Evolutionary conservation across 179 eudicot genomes (phyloP), one percentile per base, ranked within the genome.

Genomic region (Actinidia arguta): DNA sequence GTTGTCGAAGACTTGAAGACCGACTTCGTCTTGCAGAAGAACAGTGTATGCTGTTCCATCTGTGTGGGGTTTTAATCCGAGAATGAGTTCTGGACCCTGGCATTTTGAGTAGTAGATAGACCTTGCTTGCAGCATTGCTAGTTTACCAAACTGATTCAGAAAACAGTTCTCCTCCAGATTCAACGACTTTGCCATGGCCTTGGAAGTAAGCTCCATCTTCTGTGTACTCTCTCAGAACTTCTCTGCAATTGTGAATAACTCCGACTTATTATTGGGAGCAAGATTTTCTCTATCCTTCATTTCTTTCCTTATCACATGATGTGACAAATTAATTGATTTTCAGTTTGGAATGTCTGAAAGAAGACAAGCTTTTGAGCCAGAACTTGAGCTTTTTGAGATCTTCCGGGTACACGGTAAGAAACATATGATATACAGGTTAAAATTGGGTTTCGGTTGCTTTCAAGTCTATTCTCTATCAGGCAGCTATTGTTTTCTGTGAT

Each of bases 41-140:
- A 86, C 31, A 6, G 91, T 83, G 80, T 87, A 86, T 8, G 84
- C 91, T 5, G 88, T 50, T 51, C 88, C 90, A 82, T 90, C 94
- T 0, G 91, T 81, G 76, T 92, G 94, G 11, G 92, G 86, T 75
- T 87, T 89, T 18, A 90, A 22, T 12, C 94, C 94, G 0, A 90
- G 88, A 64, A 90, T 87, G 2, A 39, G 85, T 46, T 92, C 90
- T 13, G 94, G 91, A 66, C 83, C 74, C 74, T 82, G 85, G 55
- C 94, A 92, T 17, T 83, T 85, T 8, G 92, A 88, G 72, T 92
- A 92, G 80, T 85, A 84, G 83, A 80, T 86, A 44, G 89, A 85
- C 59, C 93, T 84, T 9, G 88, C 90, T 3, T 82, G 59, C 46
- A 89, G 48, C 14, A 46, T 76, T 17, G 84, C 87, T 18, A 76